Conservation (phyloP, 2,329 filamentous ascomycete species). For the Gyromitra esculenta region DNA sequence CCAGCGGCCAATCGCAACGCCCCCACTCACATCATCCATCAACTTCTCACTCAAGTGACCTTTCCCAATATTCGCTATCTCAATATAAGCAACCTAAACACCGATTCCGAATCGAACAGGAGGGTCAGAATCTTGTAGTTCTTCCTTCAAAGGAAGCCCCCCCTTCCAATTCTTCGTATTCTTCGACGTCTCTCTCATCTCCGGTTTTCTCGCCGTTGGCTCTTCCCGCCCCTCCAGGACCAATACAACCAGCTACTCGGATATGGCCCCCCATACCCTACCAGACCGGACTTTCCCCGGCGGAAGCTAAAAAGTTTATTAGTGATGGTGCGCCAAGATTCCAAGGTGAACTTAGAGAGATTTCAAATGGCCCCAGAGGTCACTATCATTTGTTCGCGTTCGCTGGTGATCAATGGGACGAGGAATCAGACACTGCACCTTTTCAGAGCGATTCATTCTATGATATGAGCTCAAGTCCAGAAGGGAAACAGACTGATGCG, state of each 20-base stretch:
- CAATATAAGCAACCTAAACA: conserved; percentile 50
- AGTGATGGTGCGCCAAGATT: conserved; percentile 57
- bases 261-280: conserved; percentile 53
- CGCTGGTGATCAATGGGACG: conserved; percentile 58
- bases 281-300: conserved; percentile 51
- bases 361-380: conserved; percentile 56
- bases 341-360: conserved; percentile 56
- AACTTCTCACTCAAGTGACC: conserved; percentile 49
- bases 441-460: conserved; percentile 58
- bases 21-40: conserved; percentile 50
- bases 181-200: conserved; percentile 45
- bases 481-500: conserved; percentile 70
- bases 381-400: conserved; percentile 56
- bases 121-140: conserved; percentile 52
- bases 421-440: conserved; percentile 56
- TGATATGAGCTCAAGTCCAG: conserved; percentile 59
- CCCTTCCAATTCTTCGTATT: conserved; percentile 39
- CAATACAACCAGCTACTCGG: conserved; percentile 20
- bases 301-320: conserved; percentile 56
- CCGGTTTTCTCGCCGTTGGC: conserved; percentile 43
- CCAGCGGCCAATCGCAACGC: conserved; percentile 46
- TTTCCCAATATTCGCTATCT: conserved; percentile 52
- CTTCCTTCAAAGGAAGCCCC: conserved; percentile 48
- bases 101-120: conserved; percentile 52
- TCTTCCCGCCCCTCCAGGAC: conserved; percentile 49